Evolutionary conservation across 805 yeast genomes (phyloP).

Genomic region (Monosporozyma aerobia): DNA sequence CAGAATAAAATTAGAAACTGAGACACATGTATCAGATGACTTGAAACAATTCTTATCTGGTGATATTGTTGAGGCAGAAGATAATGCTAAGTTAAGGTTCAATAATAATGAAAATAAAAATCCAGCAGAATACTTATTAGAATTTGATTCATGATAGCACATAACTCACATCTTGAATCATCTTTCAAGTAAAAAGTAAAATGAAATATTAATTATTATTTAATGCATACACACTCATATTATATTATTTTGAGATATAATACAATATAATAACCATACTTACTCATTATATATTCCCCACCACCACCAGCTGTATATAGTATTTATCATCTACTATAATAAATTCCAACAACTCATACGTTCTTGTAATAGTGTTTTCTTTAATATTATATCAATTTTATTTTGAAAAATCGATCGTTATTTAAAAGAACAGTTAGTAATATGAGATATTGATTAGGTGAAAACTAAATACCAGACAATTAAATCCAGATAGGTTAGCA

Average conservation of each 20-base stretch:
- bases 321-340: background rate
- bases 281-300: background rate
- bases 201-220: background rate
- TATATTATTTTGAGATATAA: background rate
- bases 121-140: conserved; percentile 24
- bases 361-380: background rate
- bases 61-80: conserved; percentile 25
- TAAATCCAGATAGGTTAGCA: conserved; percentile 2
- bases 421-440: too few species aligned
- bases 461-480: background rate
- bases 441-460: background rate
- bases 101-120: conserved; percentile 10
- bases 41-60: conserved; percentile 27
- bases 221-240: background rate
- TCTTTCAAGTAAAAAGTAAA: background rate
- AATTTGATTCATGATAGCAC: conserved; percentile 18
- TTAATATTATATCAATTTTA: background rate
- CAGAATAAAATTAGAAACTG: background rate
- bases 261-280: background rate
- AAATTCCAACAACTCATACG: background rate
- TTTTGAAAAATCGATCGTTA: background rate
- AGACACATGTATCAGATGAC: conserved; percentile 13
- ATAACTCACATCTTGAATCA: background rate
- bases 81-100: conserved; percentile 25
- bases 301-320: background rate